Conservation (phyloP, 441 rosid genomes). For the Adansonia grandidieri region DNA sequence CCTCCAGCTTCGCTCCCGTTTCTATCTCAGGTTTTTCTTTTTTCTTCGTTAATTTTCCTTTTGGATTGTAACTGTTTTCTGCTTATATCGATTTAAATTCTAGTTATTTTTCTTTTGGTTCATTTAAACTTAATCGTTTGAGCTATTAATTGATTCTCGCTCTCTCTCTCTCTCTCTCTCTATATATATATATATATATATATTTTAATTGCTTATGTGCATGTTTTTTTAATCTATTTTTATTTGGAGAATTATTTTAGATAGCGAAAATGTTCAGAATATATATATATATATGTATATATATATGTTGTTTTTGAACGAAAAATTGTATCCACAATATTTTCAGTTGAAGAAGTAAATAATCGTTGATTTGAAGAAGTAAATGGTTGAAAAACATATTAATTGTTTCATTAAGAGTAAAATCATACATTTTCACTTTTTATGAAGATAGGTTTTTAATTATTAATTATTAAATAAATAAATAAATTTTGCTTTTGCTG, state of each 20-base stretch:
- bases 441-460: not conserved
- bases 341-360: not conserved
- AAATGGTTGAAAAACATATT: not conserved
- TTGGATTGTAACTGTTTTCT: no score
- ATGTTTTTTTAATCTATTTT: not conserved
- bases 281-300: no score
- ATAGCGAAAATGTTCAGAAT: not conserved
- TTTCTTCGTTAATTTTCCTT: not conserved
- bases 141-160: not conserved
- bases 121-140: not conserved
- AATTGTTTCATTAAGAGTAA: not conserved
- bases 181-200: no score
- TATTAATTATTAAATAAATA: not conserved
- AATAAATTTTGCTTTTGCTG: not conserved
- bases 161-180: not conserved
- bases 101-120: not conserved
- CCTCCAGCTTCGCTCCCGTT: constrained; percentile 52
- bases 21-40: constrained; percentile 53
- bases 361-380: not conserved
- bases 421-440: not conserved
- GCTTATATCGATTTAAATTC: not conserved
- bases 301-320: not conserved
- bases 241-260: constrained; percentile 6
- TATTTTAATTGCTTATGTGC: not conserved
- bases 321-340: not conserved